These are phyloP conservation scores for Sicyos edulis DNA, from an alignment of 306 rosid species.

Conservation along the genomic window DNA sequence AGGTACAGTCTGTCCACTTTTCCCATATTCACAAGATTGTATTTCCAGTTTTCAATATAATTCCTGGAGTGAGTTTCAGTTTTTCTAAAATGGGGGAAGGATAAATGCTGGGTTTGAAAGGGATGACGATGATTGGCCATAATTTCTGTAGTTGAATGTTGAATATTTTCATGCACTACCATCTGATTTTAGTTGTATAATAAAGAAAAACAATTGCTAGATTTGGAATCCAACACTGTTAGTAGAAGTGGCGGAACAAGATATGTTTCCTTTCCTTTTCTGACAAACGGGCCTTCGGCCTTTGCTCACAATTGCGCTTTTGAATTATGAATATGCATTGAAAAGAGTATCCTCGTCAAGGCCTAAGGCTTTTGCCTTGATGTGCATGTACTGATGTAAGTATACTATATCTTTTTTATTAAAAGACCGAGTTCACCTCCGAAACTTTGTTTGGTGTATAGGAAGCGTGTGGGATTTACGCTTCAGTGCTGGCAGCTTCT, in stretches of 20 bases:
- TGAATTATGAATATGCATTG: no score
- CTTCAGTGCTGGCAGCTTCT: not conserved
- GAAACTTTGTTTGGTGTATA: not conserved
- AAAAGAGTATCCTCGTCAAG: no score
- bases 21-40: not conserved
- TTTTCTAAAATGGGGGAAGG: not conserved
- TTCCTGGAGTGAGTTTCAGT: not conserved
- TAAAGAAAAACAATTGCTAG: not conserved
- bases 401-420: not conserved
- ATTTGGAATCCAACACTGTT: not conserved
- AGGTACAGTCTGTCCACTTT: not conserved
- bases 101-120: constrained; percentile 1
- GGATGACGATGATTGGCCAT: not conserved
- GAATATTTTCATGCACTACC: not conserved
- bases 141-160: not conserved
- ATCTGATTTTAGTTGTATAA: not conserved
- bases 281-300: not conserved
- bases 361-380: not conserved
- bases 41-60: constrained; percentile 1
- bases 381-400: not conserved
- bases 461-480: not conserved
- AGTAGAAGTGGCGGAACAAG: not conserved
- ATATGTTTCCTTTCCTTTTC: not conserved
- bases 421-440: not conserved
- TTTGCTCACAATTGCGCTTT: not conserved